Base-by-base conservation (phyloP, 352 stramenopile species). In the Phytopythium vexans region DNA sequence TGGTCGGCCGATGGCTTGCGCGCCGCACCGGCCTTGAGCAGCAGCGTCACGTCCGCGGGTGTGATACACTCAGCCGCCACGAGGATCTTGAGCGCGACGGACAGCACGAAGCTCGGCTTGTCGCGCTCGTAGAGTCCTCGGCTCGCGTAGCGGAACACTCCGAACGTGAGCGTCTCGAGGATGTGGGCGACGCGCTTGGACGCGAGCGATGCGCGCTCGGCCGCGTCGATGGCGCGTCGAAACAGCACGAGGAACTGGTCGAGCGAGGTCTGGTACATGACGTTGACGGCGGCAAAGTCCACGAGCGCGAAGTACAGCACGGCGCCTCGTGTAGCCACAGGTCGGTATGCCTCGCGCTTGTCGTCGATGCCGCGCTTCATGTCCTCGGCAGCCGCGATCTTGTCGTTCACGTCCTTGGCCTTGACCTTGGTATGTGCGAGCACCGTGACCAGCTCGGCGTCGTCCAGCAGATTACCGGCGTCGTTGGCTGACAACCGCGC, bases 291-390 rank as follows among this genome's bases (percentile, higher is more conserved):
- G 0, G 80, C 70, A 43, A 97, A 88, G 49, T 97, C 89, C 3
- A 95, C 84, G 43, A 97, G 89, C 3, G 72, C 69, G 62, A 97
- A 97, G 72, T 97, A 97, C 9, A 97, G 58, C 10, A 96, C 77
- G 1, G 78, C 88, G 4, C 86, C 90, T 9, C 90, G 72, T 1
- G 86, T 94, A 0, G 91, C 88, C 6, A 97, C 87, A 0, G 89
- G 86, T 0, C 90, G 87, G 51, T 97, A 97, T 42, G 95, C 78
- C 52, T 98, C 90, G 0, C 90, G 72, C 64, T 97, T 96, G 47
- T 96, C 86, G 58, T 96, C 86, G 49, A 98, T 97, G 0, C 81
- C 83, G 21, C 73, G 72, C 42, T 93, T 90, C 60, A 92, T 93
- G 55, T 95, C 81, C 39, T 89, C 81, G 6, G 92, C 89, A 0